Evolutionary conservation across 139 green algal genomes (phyloP), one percentile per base, ranked within the genome.

Genomic region (Nannochloris sp.): DNA sequence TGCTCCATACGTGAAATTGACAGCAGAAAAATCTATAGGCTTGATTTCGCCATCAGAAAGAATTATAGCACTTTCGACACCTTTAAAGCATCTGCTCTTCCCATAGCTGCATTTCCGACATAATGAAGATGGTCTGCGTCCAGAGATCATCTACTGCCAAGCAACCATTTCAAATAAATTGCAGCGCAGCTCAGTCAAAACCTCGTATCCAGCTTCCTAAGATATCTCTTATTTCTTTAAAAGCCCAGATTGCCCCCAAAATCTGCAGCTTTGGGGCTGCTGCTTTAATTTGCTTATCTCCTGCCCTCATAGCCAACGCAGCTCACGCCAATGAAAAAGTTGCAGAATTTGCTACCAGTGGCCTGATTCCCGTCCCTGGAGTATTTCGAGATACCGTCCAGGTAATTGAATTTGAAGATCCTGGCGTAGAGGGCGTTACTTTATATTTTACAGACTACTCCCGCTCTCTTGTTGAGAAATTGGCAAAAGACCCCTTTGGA

Each of bases 361-460:
- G 87, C 6, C 75, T 95, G 2, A 44, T 95, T 6, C 42, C 42
- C 19, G 19, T 51, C 42, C 42, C 42, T 51, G 42, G 42, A 27
- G 42, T 51, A 27, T 65, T 54, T 14, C n/a, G 24, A 27, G 59
- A 65, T 34, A 65, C 59, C 1, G 23, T 65, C 4, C 35, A 48
- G 25, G 59, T 65, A 12, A 33, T 39, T 0, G 25, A 14, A 36
- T 24, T 65, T 9, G 38, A 54, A 14, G 59, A 65, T n/a, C 35
- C 33, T 54, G 32, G 39, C 27, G 59, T 65, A 14, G 34, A 53
- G 9, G 83, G 85, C 14, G 77, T 92, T 15, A 89, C 78, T 0
- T 68, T 95, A 8, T 95, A 92, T 70, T 69, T 91, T 10, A 85
- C 77, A 15, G 87, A 95, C 61, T 94, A 92, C 67, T 85, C 89